A percentile compares a stretch with the other conserved stretches of the same genome.
phyloP scores from a whole-genome alignment of 768 basidiomycete species.

The Panus rudis region DNA sequence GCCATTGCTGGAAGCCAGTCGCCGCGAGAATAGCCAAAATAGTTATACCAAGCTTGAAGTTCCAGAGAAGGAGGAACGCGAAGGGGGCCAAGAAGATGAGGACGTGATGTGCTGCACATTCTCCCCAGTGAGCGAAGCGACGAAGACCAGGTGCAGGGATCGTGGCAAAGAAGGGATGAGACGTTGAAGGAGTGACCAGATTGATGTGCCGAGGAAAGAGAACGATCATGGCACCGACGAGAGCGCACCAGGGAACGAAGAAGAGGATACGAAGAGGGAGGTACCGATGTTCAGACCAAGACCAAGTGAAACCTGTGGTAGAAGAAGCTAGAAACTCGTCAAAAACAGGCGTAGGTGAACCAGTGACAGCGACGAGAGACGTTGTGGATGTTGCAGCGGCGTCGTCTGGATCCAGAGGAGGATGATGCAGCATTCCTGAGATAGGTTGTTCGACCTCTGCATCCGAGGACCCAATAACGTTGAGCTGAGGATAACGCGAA shows the following conservation, averaged over 20 bases:
- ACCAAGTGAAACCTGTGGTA: too few species aligned
- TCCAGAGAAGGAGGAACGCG: slow-evolving; percentile 14
- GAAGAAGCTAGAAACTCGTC: too few species aligned
- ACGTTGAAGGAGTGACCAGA: slow-evolving; percentile 19
- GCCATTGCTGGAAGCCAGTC: slow-evolving; percentile 25
- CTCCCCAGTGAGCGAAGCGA: slow-evolving; percentile 33
- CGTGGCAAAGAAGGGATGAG: neutral
- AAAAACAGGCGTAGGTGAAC: neutral
- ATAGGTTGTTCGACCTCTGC: too few species aligned
- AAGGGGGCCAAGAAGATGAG: slow-evolving; percentile 26
- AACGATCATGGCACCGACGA: slow-evolving; percentile 27
- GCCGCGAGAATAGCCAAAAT: slow-evolving; percentile 9
- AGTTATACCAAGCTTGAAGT: neutral
- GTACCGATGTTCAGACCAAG: neutral
- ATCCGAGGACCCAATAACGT: too few species aligned
- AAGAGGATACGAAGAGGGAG: slow-evolving; percentile 5
- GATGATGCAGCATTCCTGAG: too few species aligned
- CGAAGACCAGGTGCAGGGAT: slow-evolving; percentile 20
- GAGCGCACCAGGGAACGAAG: slow-evolving; percentile 31
- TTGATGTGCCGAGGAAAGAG: slow-evolving; percentile 23
- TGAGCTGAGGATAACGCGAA: too few species aligned
- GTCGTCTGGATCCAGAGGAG: too few species aligned
- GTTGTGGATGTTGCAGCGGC: too few species aligned
- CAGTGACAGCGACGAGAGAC: neutral
- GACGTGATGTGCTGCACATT: slow-evolving; percentile 28